Conservation (phyloP, 352 stramenopile genomes). For the Globisporangium apiculatum region DNA sequence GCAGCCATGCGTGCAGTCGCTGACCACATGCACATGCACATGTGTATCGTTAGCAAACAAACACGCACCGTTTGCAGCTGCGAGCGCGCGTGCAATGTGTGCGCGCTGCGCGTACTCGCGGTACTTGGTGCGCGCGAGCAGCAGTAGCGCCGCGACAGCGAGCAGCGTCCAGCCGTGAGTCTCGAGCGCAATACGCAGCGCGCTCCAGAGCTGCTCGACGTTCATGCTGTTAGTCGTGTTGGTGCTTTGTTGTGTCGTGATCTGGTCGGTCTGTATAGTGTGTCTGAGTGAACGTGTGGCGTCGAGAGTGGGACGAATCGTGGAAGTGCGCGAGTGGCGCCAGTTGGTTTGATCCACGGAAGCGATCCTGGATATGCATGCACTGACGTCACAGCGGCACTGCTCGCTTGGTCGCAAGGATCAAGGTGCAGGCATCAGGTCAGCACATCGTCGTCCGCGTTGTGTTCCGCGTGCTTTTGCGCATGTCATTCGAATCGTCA, state of each 20-base stretch:
- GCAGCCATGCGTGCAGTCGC: too few relatives aligned
- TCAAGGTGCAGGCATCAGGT: too few relatives aligned
- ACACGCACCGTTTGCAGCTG: constrained; percentile 44
- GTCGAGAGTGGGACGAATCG: constrained; percentile 4
- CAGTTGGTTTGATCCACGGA: neutral
- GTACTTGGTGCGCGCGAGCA: constrained; percentile 22
- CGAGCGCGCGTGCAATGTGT: constrained; percentile 27
- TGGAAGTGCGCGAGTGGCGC: neutral
- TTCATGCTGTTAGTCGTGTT: constrained; percentile 1
- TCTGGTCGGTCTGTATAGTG: neutral
- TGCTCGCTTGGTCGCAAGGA: too few relatives aligned
- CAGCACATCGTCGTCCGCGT: too few relatives aligned
- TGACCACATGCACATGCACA: constrained; percentile 11
- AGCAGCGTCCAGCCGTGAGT: constrained; percentile 51
- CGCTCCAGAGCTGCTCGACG: constrained; percentile 17
- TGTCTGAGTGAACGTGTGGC: neutral
- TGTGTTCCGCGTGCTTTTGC: too few relatives aligned
- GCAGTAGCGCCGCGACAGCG: constrained; percentile 17
- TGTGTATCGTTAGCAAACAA: constrained; percentile 12
- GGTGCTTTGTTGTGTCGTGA: neutral
- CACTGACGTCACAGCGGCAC: neutral
- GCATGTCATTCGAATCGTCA: too few relatives aligned
- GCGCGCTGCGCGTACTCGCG: constrained; percentile 18
- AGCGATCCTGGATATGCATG: neutral
- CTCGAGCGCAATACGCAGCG: constrained; percentile 28